These are phyloP conservation scores for Coemansia asiatica DNA, from an alignment of 192 early-diverging fungal genomes.

Conservation along the genomic window DNA sequence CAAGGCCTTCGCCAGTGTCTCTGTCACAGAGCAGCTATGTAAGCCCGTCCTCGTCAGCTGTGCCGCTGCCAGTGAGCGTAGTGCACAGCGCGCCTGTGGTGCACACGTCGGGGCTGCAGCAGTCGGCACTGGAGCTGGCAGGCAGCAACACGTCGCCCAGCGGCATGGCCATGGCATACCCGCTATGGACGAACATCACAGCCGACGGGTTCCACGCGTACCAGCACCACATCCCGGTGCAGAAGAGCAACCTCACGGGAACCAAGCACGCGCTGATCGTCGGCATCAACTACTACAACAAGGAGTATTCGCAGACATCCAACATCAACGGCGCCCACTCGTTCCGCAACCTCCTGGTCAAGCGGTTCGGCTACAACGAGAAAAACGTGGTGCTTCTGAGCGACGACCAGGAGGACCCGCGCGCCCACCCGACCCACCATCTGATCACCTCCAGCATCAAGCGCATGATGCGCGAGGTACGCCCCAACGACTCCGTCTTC, in stretches of 20 bases:
- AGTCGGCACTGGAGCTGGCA: conserved; percentile 4
- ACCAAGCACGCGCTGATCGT: conserved; percentile 57
- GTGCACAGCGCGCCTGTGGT: conserved; percentile 8
- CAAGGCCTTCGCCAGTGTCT: conserved; percentile 3
- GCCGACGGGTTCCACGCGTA: conserved; percentile 29
- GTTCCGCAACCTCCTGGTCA: conserved; percentile 60
- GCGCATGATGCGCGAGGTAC: conserved; percentile 66
- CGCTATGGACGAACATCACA: conserved; percentile 33
- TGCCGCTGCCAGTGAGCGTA: not conserved
- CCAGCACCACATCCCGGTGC: conserved; percentile 39
- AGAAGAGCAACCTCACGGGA: conserved; percentile 33
- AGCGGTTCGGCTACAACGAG: conserved; percentile 59
- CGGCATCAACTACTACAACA: conserved; percentile 61
- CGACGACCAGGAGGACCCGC: conserved; percentile 61
- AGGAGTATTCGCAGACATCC: conserved; percentile 54
- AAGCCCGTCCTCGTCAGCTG: not conserved
- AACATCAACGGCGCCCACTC: conserved; percentile 59
- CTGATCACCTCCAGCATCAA: conserved; percentile 64
- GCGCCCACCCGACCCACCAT: conserved; percentile 52
- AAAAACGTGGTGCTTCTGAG: conserved; percentile 65
- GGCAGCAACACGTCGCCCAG: not conserved
- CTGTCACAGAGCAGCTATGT: conserved; percentile 1
- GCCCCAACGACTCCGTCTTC: conserved; percentile 72
- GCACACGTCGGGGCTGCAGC: not conserved
- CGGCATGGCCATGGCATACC: conserved; percentile 14